Evolutionary conservation across 2,329 filamentous ascomycete species (phyloP), one percentile per base, ranked within the genome.

Genomic region (Pseudonectria buxi): DNA sequence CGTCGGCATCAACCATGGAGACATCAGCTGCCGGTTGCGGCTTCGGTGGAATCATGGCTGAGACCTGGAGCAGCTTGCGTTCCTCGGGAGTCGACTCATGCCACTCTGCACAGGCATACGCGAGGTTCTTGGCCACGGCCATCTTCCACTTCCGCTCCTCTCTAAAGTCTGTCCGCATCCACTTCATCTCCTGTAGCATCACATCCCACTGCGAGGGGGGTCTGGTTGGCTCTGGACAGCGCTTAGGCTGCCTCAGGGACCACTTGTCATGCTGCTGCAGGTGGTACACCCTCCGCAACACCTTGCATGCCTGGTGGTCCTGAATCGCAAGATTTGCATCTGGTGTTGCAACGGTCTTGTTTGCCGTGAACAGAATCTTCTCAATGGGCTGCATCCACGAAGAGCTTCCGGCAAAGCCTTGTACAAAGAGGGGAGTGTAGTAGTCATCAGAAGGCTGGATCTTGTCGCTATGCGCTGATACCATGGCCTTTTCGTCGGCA

Each of bases 121-220:
- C 92, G 40, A 95, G 69, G 38, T 81, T 87, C 39, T 81, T 82
- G 5, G 89, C 89, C 25, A 83, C 75, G 3, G 83, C 76, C 54
- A 78, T 80, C 63, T 95, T 96, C 88, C 89, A 95, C 57, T 94
- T 95, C 27, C 87, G 72, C 59, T 96, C 92, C 61, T 95, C 86
- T 33, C 84, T 76, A 54, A 95, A 96, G 61, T 98, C 92, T 2
- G 88, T 95, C 33, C 89, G 78, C 86, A 98, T 94, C 90, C 90
- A 96, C 59, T 89, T 94, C 76, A 90, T 86, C 65, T 98, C 89
- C 48, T 88, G 76, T 24, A 98, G 67, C 36, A 96, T 60, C 34
- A 90, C 74, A 62, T 98, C 92, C 76, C 82, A 86, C 49, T 96
- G 90, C 2, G 83, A 81, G 1, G 77, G 73, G 13, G 81, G 82